Conservation (phyloP, 2,329 filamentous ascomycete genomes). For the Verticillium nubilum region DNA sequence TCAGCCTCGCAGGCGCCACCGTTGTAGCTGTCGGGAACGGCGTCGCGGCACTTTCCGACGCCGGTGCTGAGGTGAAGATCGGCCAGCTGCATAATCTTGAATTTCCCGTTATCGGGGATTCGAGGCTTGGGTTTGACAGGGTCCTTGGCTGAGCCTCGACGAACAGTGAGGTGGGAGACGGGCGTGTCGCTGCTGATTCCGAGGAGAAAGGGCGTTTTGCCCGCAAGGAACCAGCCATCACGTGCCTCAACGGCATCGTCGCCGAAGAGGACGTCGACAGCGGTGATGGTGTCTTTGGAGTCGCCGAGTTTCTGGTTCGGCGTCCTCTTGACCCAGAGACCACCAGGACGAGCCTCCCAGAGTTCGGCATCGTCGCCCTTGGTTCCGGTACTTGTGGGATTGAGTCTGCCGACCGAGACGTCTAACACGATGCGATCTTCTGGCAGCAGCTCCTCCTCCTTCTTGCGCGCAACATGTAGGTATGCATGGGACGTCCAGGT, state of each 20-base stretch:
- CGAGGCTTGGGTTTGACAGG: constrained; percentile 66
- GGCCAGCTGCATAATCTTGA: constrained; percentile 96
- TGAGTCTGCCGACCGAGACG: constrained; percentile 65
- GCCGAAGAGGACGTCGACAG: constrained; percentile 81
- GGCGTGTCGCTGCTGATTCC: constrained; percentile 56
- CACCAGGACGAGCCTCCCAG: constrained; percentile 75
- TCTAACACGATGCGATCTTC: constrained; percentile 78
- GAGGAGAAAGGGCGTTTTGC: constrained; percentile 63
- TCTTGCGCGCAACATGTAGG: constrained; percentile 75
- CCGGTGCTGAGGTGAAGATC: constrained; percentile 93
- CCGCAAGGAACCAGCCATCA: constrained; percentile 74
- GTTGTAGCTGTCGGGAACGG: constrained; percentile 68
- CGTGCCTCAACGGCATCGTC: constrained; percentile 88
- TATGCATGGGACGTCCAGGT: constrained; percentile 74
- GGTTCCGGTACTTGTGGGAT: constrained; percentile 55
- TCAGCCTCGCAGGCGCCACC: constrained; percentile 85
- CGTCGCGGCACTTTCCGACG: constrained; percentile 76
- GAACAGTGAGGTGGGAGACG: constrained; percentile 71
- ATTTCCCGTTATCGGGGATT: constrained; percentile 83
- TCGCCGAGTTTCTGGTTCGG: constrained; percentile 69
- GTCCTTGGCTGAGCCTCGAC: constrained; percentile 62
- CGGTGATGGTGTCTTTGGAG: constrained; percentile 68
- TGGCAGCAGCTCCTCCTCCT: constrained; percentile 72
- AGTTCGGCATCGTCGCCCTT: constrained; percentile 50
- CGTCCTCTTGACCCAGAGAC: constrained; percentile 78